These are phyloP conservation scores for Pseudonitzschia pungens DNA, from an alignment of 108 stramenopile genomes.

Conservation along the genomic window DNA sequence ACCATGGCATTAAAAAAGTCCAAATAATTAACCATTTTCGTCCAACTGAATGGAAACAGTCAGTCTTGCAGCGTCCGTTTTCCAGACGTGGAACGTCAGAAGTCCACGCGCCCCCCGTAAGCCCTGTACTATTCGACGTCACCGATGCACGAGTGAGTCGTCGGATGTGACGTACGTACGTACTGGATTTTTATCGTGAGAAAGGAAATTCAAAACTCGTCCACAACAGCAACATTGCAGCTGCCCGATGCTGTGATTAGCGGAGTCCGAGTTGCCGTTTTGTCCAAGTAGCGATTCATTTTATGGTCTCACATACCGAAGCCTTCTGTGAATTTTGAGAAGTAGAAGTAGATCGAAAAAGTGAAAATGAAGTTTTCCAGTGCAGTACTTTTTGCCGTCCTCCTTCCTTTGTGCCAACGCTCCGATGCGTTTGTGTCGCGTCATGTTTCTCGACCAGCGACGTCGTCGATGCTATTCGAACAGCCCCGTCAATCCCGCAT, in stretches of 20 bases:
- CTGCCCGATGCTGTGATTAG: no score
- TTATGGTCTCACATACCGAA: neutral
- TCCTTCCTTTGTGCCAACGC: neutral
- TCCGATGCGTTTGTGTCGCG: neutral
- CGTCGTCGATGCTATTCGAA: neutral
- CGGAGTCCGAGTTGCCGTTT: no score
- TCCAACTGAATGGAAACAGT: neutral
- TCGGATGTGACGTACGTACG: neutral
- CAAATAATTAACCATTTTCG: neutral
- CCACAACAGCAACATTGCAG: no score
- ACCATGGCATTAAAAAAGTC: no score
- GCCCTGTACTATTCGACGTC: no score
- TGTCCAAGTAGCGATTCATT: no score
- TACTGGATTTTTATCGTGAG: neutral
- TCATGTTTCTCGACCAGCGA: neutral
- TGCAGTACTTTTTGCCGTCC: neutral
- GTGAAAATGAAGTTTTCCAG: slow-evolving; percentile 10
- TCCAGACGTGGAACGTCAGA: neutral
- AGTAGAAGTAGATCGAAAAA: neutral
- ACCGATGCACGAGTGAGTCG: no score
- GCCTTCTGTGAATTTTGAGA: neutral
- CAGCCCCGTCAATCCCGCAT: slow-evolving; percentile 41
- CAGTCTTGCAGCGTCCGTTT: neutral
- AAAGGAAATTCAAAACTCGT: no score
- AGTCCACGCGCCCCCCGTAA: neutral